Evolutionary conservation across 2,329 filamentous ascomycete genomes (phyloP), one percentile per base, ranked within the genome.

Genomic region (Didymella pinodella): DNA sequence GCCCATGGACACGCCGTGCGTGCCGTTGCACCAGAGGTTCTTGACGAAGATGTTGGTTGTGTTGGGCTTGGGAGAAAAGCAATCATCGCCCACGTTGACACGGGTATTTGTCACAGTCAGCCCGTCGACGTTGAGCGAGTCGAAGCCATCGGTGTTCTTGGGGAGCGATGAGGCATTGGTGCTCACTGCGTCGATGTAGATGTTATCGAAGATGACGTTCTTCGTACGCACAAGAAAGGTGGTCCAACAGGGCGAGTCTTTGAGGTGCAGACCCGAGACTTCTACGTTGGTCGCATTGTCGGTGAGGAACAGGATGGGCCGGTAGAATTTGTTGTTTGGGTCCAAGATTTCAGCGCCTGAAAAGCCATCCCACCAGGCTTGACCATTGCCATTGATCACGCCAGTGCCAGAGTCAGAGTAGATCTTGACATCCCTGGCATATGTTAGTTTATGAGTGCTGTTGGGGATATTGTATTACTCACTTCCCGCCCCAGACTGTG

Each of bases 101-200:
- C 71, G 67, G 3, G 72, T 75, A 61, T 77, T 76, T 2, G 72
- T 75, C 1, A 77, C 73, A 2, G 58, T 81, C 7, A 88, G 71
- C 0, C 81, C 81, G 50, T 86, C 81, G 31, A 86, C 81, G 53
- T 86, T 87, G 53, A 85, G 77, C 0, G 84, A 84, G 75, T 88
- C 86, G 71, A 87, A 87, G 41, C 86, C 86, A 61, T 88, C 86
- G 0, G 85, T 87, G 70, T 88, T 88, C 67, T 86, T 85, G 4
- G 86, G 84, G 1, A 82, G 75, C 0, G 77, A 73, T 41, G 79
- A 77, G 45, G 67, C 74, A 55, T 82, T 83, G 16, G 76, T 82
- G n/a, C 84, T 86, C 18, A 79, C 76, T 0, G 84, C 83, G 12
- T 85, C 84, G 50, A 85, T 84, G 22, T 82, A 79, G 7, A 87